Evolutionary conservation across 306 rosid genomes (phyloP), one percentile per base, ranked within the genome.

Genomic region (Quercus variabilis): DNA sequence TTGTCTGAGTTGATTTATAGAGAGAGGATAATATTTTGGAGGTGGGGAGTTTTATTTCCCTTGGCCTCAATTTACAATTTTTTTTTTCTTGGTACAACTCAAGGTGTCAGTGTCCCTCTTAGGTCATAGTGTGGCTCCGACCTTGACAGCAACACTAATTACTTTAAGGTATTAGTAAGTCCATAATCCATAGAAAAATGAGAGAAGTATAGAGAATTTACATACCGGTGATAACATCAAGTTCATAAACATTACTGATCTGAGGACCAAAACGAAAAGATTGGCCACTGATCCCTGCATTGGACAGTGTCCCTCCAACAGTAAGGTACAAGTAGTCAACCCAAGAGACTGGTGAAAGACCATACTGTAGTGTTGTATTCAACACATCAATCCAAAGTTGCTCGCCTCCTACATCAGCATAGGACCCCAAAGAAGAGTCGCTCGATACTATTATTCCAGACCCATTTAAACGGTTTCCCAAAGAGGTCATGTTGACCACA

Each of bases 261-360:
- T 95, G 99, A 80, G 99, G 99, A 33, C 99, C 98, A 49, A 82
- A 82, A 1, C 85, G 86, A 64, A 91, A 91, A 17, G 93, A 59
- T 60, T 92, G 99, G n/a, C 99, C 99, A 55, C 99, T 89, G 4
- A 95, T 89, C 12, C 99, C 98, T 15, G 99, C 99, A 58, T 92
- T 92, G 19, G 96, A 92, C 70, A 95, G 90, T 3, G 98, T 95
- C 21, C 99, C 99, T 12, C 96, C 99, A 26, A 91, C 93, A 2
- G 89, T 90, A 26, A 96, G 51, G 74, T 69, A 80, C 84, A 96
- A 84, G 51, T 93, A 96, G 41, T 96, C 98, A 23, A 94, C 89
- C 99, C 96, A 96, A 4, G 97, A 88, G 2, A 85, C 84, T 0
- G 97, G 98, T 0, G 97, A 60, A 1, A 90, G 82, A 0, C 98